phyloP scores from a whole-genome alignment of 768 basidiomycete genomes.

The Ramaria rubella region DNA sequence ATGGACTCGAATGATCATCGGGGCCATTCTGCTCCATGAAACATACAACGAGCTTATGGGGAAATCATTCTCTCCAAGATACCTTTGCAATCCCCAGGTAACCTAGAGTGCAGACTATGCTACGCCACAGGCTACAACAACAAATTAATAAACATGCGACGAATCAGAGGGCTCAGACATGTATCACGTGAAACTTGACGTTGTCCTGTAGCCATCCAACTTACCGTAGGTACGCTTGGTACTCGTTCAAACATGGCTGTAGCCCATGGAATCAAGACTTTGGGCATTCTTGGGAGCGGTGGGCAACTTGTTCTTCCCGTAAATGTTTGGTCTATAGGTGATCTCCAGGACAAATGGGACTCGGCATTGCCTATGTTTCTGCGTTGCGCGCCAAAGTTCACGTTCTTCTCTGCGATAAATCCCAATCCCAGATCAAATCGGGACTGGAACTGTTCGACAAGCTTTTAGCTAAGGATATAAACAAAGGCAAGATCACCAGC shows the following conservation, averaged over 20 bases:
- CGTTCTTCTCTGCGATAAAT: conserved; percentile 80
- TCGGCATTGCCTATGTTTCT: conserved; percentile 85
- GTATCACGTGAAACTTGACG: too few species aligned
- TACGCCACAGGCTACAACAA: too few species aligned
- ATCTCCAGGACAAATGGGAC: conserved; percentile 46
- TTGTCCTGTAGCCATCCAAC: too few species aligned
- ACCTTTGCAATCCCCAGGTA: too few species aligned
- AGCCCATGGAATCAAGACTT: conserved; percentile 63
- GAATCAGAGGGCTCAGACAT: too few species aligned
- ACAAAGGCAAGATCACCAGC: conserved; percentile 67
- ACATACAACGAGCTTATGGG: too few species aligned
- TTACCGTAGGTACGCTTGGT: too few species aligned
- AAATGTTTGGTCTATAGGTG: background rate
- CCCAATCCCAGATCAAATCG: conserved; percentile 62
- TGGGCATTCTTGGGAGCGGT: conserved; percentile 54
- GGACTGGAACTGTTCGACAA: conserved; percentile 72
- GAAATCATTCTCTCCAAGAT: too few species aligned
- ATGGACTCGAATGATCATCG: too few species aligned
- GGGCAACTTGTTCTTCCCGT: background rate
- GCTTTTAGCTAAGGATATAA: conserved; percentile 82
- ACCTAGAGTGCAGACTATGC: too few species aligned
- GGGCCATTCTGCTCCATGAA: too few species aligned
- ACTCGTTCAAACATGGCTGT: conserved; percentile 38
- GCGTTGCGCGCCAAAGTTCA: conserved; percentile 81
- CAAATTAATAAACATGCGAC: too few species aligned